These are phyloP conservation scores for Dissophora globulifera DNA, from an alignment of 192 early-diverging fungal species.

Conservation along the genomic window DNA sequence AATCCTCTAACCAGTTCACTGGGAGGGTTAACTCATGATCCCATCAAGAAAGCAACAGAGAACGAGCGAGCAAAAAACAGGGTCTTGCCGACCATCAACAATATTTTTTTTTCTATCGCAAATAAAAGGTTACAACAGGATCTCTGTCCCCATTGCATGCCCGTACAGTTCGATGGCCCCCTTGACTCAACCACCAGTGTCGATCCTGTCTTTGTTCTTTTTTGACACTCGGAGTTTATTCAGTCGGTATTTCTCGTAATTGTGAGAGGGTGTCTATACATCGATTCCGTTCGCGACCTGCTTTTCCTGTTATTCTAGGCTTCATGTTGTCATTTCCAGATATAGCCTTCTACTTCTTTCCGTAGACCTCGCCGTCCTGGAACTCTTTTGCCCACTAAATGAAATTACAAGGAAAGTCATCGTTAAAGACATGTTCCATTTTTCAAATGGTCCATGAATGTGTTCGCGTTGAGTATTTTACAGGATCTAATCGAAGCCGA, in stretches of 20 bases:
- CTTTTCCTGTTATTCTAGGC: not conserved
- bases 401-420: no score
- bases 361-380: slow-evolving; percentile 49
- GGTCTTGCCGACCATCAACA: not conserved
- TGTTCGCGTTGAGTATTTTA: no score
- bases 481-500: no score
- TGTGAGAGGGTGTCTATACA: slow-evolving; percentile 6
- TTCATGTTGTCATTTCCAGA: not conserved
- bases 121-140: no score
- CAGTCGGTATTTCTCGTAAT: slow-evolving; percentile 3
- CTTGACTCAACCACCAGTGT: no score
- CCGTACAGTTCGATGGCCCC: no score
- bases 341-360: slow-evolving; percentile 45
- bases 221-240: no score
- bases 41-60: not conserved
- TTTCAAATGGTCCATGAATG: no score
- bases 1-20: slow-evolving; percentile 17
- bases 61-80: not conserved
- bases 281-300: not conserved
- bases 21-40: slow-evolving; percentile 38
- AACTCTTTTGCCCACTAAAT: slow-evolving; percentile 54
- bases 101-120: not conserved
- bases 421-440: no score
- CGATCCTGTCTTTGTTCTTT: no score
- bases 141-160: no score